Conservation (phyloP, 164 flowering plant species). For the Vitis cinerea region DNA sequence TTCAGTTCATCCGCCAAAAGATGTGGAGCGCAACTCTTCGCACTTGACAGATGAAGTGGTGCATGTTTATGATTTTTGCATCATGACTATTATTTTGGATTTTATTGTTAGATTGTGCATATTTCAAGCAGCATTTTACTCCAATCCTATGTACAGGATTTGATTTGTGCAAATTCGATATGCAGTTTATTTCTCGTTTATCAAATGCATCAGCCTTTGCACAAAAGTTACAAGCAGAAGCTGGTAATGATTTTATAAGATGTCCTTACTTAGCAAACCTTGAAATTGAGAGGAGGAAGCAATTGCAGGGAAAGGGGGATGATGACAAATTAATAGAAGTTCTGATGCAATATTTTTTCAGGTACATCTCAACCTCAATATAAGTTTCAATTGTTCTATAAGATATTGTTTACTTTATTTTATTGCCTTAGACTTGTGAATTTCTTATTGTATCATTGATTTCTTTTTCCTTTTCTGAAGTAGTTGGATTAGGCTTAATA, state of each 20-base stretch:
- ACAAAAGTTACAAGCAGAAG: constrained; percentile 42
- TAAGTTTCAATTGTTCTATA: too few relatives aligned
- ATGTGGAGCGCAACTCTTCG: constrained; percentile 39
- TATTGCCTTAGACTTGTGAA: neutral
- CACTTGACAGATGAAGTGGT: constrained; percentile 73
- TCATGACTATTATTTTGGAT: neutral
- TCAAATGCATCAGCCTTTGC: constrained; percentile 56
- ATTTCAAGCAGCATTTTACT: neutral
- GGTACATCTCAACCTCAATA: constrained; percentile 36
- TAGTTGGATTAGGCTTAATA: neutral
- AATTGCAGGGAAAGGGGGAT: constrained; percentile 57
- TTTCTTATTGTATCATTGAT: neutral
- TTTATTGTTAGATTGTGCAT: neutral
- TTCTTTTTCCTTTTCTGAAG: neutral
- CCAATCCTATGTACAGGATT: neutral
- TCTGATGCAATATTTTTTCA: constrained; percentile 56
- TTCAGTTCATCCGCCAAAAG: constrained; percentile 34
- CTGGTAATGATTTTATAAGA: constrained; percentile 36
- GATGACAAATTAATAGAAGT: constrained; percentile 48
- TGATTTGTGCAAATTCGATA: constrained; percentile 17
- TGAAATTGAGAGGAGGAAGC: constrained; percentile 77
- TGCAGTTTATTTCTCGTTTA: constrained; percentile 82
- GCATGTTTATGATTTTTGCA: constrained; percentile 9
- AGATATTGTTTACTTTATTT: too few relatives aligned
- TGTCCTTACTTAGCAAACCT: constrained; percentile 72